Base-by-base conservation (phyloP, 768 basidiomycete species). In the Trametes meyenii region DNA sequence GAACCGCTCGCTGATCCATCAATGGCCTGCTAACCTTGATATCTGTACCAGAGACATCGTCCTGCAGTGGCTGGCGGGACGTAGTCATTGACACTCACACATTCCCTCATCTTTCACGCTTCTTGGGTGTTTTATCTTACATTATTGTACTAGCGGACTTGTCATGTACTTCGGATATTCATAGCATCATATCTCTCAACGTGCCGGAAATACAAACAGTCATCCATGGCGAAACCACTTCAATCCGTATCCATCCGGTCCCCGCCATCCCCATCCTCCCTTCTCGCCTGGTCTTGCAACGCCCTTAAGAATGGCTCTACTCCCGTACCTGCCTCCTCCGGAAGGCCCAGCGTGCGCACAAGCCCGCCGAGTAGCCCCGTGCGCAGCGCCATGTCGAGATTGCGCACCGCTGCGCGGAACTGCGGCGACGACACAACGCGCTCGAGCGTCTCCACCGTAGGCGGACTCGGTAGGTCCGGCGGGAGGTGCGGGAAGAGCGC, bases 171-270 rank as follows among this genome's bases (percentile, higher is more conserved):
- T 48, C 55, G 57, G 57, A 58, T 54, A 51, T 33, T 42, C 61
- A 17, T 36, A 19, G 55, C 49, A 12, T 52, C 46, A 45, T 17
- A 16, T 24, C 54, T 26, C 48, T 38, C 36, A 50, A 24, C 19
- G 8, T 21, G 3, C 16, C 33, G 13, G 6, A 17, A 39, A 1
- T 5, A 7, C n/a, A 33, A 33, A n/a, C 11, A 17, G 4, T 17
- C 17, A 24, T 35, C 38, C 17, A 33, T 26, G 10, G 17, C 48
- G 6, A 33, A 33, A 45, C 19, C 16, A 5, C 35, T 33, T 68
- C 68, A 92, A 70, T 93, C 90, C 8, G 92, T 92, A 68, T 94
- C 89, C 92, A 95, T 95, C 24, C 75, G 78, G 67, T 91, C 87
- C 26, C 77, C 78, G 29, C 60, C 51, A 0, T 56, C 60, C 14